Evolutionary conservation across 176 grass and related monocot genomes (phyloP).

Genomic region (Eremochloa ophiuroides): DNA sequence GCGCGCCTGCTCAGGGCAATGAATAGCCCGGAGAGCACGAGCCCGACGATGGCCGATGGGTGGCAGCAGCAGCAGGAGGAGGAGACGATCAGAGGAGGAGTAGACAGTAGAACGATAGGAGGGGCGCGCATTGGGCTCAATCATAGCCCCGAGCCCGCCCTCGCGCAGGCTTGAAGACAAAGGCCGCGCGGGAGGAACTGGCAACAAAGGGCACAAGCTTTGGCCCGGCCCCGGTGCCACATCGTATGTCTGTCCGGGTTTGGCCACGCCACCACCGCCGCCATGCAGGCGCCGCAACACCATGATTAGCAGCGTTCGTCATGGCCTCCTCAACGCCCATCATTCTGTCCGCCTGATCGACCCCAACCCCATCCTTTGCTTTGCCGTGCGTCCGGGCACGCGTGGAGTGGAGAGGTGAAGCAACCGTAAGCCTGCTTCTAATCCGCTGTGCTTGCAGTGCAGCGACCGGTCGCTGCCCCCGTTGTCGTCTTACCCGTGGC

Average conservation of each 20-base stretch:
- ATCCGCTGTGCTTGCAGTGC: not conserved
- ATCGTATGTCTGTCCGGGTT: not conserved
- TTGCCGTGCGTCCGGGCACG: constrained; percentile 5
- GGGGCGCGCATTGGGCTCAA: constrained; percentile 36
- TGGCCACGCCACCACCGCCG: not conserved
- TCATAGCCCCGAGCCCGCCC: constrained; percentile 43
- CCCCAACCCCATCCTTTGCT: not conserved
- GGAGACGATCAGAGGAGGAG: too few species aligned
- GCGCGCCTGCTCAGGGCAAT: constrained; percentile 39
- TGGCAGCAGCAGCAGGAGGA: not conserved
- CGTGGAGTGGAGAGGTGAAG: not conserved
- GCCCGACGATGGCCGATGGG: not conserved
- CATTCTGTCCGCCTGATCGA: constrained; percentile 54
- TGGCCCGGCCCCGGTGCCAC: constrained; percentile 30
- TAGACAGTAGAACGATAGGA: not conserved
- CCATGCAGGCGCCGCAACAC: constrained; percentile 10
- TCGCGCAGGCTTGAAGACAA: not conserved
- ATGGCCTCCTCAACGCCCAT: constrained; percentile 38
- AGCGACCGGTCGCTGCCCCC: not conserved
- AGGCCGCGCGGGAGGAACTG: not conserved
- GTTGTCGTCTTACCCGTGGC: constrained; percentile 8
- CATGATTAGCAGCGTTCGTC: constrained; percentile 59
- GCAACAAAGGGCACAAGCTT: constrained; percentile 39
- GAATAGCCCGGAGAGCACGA: constrained; percentile 50
- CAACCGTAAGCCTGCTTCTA: not conserved